phyloP scores from a whole-genome alignment of 1,284 basidiomycete species.

The Malassezia cuniculi region DNA sequence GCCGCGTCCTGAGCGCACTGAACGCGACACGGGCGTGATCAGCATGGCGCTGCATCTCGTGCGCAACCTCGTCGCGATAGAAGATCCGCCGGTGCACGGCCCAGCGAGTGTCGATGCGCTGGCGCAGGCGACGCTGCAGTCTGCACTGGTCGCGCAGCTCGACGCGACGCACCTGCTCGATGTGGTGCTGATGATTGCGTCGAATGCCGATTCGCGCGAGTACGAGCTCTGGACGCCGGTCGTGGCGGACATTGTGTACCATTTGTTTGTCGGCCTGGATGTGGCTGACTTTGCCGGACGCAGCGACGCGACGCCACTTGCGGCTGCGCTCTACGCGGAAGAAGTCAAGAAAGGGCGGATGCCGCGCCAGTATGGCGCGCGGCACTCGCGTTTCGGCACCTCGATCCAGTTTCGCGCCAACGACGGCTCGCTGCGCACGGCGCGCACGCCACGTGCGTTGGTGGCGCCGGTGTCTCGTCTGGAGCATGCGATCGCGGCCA shows the following conservation, averaged over 20 bases:
- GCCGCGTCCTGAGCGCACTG: conserved; percentile 28
- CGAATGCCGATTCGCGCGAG: conserved; percentile 30
- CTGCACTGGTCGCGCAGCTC: conserved; percentile 30
- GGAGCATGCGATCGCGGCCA: conserved; percentile 21
- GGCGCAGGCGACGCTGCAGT: conserved; percentile 34
- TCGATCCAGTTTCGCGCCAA: conserved; percentile 35
- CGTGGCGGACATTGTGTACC: conserved; percentile 38
- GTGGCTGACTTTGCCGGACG: conserved; percentile 18
- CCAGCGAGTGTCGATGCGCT: conserved; percentile 26
- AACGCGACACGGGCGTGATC: conserved; percentile 34
- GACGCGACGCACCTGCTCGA: conserved; percentile 30
- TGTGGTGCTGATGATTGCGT: conserved; percentile 37
- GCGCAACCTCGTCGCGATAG: conserved; percentile 41
- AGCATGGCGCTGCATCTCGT: conserved; percentile 43
- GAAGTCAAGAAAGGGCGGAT: conserved; percentile 18
- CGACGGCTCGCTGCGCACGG: conserved; percentile 30
- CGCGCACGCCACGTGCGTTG: conserved; percentile 25
- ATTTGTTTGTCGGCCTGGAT: conserved; percentile 31
- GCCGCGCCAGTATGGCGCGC: conserved; percentile 16
- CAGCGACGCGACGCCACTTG: conserved; percentile 6
- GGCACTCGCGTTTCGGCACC: conserved; percentile 42
- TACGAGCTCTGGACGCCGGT: conserved; percentile 37
- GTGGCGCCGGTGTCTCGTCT: conserved; percentile 30
- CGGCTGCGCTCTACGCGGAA: conserved; percentile 25
- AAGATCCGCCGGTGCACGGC: conserved; percentile 31